Evolutionary conservation across 1,284 basidiomycete genomes (phyloP).

Genomic region (Agroathelia rolfsii): DNA sequence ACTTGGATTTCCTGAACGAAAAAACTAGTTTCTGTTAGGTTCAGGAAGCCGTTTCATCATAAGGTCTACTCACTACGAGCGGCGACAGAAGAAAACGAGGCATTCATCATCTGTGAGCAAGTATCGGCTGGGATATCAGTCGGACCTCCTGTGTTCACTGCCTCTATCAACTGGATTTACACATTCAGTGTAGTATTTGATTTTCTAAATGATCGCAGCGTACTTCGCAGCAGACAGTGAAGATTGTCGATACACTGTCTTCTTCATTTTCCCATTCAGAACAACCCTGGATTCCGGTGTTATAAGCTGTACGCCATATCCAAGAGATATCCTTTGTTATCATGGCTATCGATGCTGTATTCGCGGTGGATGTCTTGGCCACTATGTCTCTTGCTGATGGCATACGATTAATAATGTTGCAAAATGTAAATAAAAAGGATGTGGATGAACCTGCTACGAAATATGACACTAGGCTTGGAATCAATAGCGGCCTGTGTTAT

Average conservation of each 20-base stretch:
- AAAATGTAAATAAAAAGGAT: slow-evolving; percentile 15
- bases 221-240: slow-evolving; percentile 58
- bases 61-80: too few species aligned
- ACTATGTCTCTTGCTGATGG: slow-evolving; percentile 50
- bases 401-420: slow-evolving; percentile 9
- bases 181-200: slow-evolving; percentile 11
- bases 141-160: slow-evolving; percentile 44
- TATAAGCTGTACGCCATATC: slow-evolving; percentile 79
- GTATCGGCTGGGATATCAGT: slow-evolving; percentile 49
- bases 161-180: slow-evolving; percentile 45
- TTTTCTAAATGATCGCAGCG: slow-evolving; percentile 19
- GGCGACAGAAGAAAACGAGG: slow-evolving; percentile 67
- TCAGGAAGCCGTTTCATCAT: too few species aligned
- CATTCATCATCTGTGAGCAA: slow-evolving; percentile 50
- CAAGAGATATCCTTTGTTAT: slow-evolving; percentile 71
- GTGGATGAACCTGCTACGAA: slow-evolving; percentile 13
- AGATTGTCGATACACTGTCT: slow-evolving; percentile 52
- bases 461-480: not conserved
- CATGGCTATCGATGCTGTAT: slow-evolving; percentile 40
- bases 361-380: slow-evolving; percentile 40
- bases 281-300: slow-evolving; percentile 69
- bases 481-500: slow-evolving; percentile 11
- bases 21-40: too few species aligned
- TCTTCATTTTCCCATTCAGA: slow-evolving; percentile 61
- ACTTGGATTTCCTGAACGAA: too few species aligned